These are phyloP conservation scores for Globisporangium rhizosaccharum DNA, from an alignment of 352 stramenopile genomes.

Conservation along the genomic window DNA sequence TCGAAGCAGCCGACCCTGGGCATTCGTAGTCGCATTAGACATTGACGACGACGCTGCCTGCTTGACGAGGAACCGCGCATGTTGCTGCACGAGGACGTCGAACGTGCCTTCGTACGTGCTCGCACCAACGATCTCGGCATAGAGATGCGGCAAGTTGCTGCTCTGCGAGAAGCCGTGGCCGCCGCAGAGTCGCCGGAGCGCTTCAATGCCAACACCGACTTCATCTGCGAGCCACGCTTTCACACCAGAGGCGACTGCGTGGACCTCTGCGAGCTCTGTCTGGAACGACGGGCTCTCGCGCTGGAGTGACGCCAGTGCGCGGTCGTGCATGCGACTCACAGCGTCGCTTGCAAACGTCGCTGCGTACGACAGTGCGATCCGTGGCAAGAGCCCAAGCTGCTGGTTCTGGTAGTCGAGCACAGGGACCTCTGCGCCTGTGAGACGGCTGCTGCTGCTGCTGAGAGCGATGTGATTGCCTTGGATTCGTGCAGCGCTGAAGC, in stretches of 20 bases:
- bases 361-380: conserved; percentile 40
- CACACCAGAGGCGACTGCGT: conserved; percentile 26
- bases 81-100: conserved; percentile 67
- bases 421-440: conserved; percentile 56
- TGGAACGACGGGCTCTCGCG: conserved; percentile 16
- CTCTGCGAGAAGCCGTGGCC: conserved; percentile 15
- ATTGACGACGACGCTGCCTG: conserved; percentile 6
- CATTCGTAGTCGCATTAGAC: conserved; percentile 7
- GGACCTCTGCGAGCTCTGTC: conserved; percentile 23
- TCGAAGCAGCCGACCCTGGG: too few species aligned
- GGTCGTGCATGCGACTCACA: conserved; percentile 20
- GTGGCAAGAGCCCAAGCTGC: conserved; percentile 60
- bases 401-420: conserved; percentile 95
- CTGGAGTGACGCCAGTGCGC: conserved; percentile 18
- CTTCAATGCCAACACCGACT: conserved; percentile 32
- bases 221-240: conserved; percentile 36
- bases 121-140: conserved; percentile 30
- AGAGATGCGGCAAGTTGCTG: conserved; percentile 22
- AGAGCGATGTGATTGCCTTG: conserved; percentile 76
- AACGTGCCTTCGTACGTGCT: conserved; percentile 67
- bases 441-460: conserved; percentile 17
- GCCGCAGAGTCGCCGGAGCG: conserved; percentile 21
- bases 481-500: conserved; percentile 91
- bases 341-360: conserved; percentile 20
- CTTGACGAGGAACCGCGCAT: conserved; percentile 58